These are phyloP conservation scores for Vigna angularis DNA, from an alignment of 306 rosid species.

Conservation along the genomic window DNA sequence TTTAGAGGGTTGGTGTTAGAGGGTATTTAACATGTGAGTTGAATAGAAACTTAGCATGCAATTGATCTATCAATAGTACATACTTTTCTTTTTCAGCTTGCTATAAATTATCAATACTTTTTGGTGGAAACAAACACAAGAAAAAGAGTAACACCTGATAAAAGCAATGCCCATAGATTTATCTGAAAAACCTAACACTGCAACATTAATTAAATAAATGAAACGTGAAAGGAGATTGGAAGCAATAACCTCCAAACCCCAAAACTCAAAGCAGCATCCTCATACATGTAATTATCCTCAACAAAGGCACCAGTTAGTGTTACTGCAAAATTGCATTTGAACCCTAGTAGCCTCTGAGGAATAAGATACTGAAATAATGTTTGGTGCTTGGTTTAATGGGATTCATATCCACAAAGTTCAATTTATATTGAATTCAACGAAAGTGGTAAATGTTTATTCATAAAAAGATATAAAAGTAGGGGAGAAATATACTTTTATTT, in stretches of 20 bases:
- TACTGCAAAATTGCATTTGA: neutral
- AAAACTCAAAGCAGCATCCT: neutral
- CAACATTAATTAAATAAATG: neutral
- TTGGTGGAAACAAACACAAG: neutral
- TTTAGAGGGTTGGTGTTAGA: neutral
- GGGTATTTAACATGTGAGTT: neutral
- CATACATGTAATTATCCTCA: neutral
- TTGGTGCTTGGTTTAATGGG: neutral
- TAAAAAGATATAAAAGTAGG: neutral
- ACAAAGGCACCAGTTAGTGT: neutral
- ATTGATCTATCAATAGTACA: no score
- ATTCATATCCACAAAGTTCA: neutral
- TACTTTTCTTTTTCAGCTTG: neutral
- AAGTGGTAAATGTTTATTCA: neutral
- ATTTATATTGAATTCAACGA: neutral
- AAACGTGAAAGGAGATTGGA: constrained; percentile 5
- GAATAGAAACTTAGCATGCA: no score
- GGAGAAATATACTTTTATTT: neutral
- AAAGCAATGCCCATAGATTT: constrained; percentile 6
- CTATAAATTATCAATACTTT: neutral
- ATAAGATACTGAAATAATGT: neutral
- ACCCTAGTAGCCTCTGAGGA: neutral
- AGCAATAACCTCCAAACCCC: neutral
- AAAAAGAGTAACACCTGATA: neutral
- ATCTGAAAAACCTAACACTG: neutral